These are phyloP conservation scores for Trichocomaceae sp. DNA, from an alignment of 2,329 filamentous ascomycete genomes.

Conservation along the genomic window DNA sequence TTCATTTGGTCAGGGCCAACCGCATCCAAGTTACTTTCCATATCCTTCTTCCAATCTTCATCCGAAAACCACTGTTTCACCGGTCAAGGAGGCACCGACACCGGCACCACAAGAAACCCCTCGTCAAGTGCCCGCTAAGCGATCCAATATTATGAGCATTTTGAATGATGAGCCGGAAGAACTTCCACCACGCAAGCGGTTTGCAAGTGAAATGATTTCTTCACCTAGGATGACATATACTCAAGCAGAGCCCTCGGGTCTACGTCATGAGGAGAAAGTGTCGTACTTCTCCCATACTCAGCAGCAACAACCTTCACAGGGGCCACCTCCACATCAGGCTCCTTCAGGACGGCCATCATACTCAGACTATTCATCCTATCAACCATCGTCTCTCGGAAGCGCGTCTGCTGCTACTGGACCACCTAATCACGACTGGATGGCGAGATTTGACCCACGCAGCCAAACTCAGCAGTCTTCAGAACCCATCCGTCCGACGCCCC, in stretches of 20 bases:
- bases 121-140: slow-evolving; percentile 41
- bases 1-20: slow-evolving; percentile 25
- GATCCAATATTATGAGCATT: slow-evolving; percentile 45
- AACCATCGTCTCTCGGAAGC: slow-evolving; percentile 21
- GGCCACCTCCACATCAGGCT: slow-evolving; percentile 10
- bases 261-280: slow-evolving; percentile 20
- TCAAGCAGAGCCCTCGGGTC: slow-evolving; percentile 15
- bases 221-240: slow-evolving; percentile 11
- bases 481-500: slow-evolving; percentile 27
- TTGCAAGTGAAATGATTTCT: slow-evolving; percentile 32
- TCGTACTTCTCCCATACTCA: slow-evolving; percentile 18
- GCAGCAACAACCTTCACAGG: slow-evolving; percentile 21
- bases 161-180: slow-evolving; percentile 45
- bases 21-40: slow-evolving; percentile 22
- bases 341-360: slow-evolving; percentile 17
- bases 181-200: slow-evolving; percentile 40
- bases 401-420: slow-evolving; percentile 20
- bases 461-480: slow-evolving; percentile 21
- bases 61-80: slow-evolving; percentile 27
- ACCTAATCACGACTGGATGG: slow-evolving; percentile 37
- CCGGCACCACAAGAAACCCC: slow-evolving; percentile 32
- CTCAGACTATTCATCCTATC: slow-evolving; percentile 28
- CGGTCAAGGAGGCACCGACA: slow-evolving; percentile 28
- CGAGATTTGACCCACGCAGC: slow-evolving; percentile 36
- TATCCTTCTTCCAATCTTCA: slow-evolving; percentile 20